Base-by-base conservation (phyloP, 2,329 filamentous ascomycete genomes). In the Aureobasidium melanogenum region DNA sequence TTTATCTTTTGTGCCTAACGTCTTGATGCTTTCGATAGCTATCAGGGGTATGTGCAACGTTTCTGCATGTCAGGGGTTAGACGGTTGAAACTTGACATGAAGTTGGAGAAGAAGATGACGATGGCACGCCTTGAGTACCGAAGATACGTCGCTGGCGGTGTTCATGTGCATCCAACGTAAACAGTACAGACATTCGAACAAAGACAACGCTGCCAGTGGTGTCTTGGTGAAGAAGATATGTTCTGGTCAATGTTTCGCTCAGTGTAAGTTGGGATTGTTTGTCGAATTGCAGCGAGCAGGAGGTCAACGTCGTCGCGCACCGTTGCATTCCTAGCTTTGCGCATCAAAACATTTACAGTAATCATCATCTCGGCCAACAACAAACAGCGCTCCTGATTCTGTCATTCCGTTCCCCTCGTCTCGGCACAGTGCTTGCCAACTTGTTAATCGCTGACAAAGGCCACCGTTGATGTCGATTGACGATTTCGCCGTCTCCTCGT, bases 261-360 rank as follows among this genome's bases (percentile, higher is more conserved):
- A 28, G 30, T 38, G 41, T 58, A 58, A 43, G 54, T 47, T 19
- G 14, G 41, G 47, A 24, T 30, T 57, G 54, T 38, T 36, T 36
- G 54, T 57, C 52, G 54, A 57, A 57, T 47, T 56, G 52, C 52
- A 32, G 52, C 39, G 52, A 57, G 54, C 39, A 57, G 54, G 54
- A 57, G 46, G 46, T 60, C 36, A 47, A 47, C 46, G 41, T 52
- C 59, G 59, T 61, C 24, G 48, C 50, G 59, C 59, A 47, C 59
- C 59, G 59, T 61, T 61, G 59, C 59, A 61, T 61, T 61, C 59
- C 59, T 61, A 61, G 59, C 59, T 55, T 30, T 55, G 30, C 47
- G 30, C 28, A 54, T 38, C 47, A 54, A 61, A 61, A 61, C 59
- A 61, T 52, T 41, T 44, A 47, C 44, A 47, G 44, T 47, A 56